Percentiles rank a stretch among this genome's conserved stretches.
Evolutionary conservation across 2,329 filamentous ascomycete genomes (phyloP).

Genomic region (Cladosporium phlei): DNA sequence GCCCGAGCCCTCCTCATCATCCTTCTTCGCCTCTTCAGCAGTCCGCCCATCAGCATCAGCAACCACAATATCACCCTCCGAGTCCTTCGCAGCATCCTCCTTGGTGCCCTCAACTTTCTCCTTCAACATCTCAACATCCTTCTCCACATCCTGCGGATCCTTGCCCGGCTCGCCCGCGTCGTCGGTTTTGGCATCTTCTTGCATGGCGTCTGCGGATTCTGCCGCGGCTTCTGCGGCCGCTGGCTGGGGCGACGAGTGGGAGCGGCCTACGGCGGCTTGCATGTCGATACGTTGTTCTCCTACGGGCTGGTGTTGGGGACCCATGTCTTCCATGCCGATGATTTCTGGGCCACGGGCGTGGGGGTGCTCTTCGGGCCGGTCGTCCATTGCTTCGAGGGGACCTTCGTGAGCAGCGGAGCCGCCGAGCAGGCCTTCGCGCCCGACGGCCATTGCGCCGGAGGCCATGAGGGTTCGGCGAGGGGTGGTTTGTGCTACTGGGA

Average conservation of each 20-base stretch:
- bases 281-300: slow-evolving; percentile 31
- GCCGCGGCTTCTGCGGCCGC: slow-evolving; percentile 3
- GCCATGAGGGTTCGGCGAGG: slow-evolving; percentile 27
- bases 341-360: slow-evolving; percentile 80
- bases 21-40: not conserved
- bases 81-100: slow-evolving; percentile 19
- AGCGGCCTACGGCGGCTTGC: slow-evolving; percentile 37
- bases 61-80: slow-evolving; percentile 28
- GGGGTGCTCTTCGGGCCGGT: slow-evolving; percentile 55
- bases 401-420: slow-evolving; percentile 20
- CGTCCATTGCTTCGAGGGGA: slow-evolving; percentile 33
- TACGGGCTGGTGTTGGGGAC: slow-evolving; percentile 56
- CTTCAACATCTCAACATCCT: slow-evolving; percentile 15
- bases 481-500: slow-evolving; percentile 58
- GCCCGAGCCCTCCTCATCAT: not conserved
- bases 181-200: slow-evolving; percentile 16
- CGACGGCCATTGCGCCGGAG: slow-evolving; percentile 15
- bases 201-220: slow-evolving; percentile 13
- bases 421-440: slow-evolving; percentile 22
- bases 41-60: slow-evolving; percentile 18
- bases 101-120: not conserved
- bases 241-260: slow-evolving; percentile 25
- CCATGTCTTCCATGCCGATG: slow-evolving; percentile 82
- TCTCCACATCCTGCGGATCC: slow-evolving; percentile 19
- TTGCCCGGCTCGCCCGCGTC: slow-evolving; percentile 18